Conservation (phyloP, 1,139 yeast species). For the Kodamaea suecica region DNA sequence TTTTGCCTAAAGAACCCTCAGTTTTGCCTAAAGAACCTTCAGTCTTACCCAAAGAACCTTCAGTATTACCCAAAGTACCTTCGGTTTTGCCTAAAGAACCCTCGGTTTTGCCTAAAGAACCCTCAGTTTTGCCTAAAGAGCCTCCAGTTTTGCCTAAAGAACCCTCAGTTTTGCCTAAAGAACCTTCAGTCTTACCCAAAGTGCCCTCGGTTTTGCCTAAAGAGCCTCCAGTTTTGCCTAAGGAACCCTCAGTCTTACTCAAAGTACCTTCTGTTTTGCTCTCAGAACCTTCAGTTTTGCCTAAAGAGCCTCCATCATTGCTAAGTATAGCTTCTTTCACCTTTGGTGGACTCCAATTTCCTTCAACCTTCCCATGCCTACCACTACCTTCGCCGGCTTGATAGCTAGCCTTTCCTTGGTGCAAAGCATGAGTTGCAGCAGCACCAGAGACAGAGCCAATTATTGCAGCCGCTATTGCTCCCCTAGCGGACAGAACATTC, state of each 20-base stretch:
- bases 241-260: conserved; percentile 2
- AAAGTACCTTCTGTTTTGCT: background rate
- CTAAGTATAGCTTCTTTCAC: background rate
- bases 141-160: conserved; percentile 7
- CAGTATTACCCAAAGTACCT: background rate
- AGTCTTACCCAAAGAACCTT: conserved; percentile 5
- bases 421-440: background rate
- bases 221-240: background rate
- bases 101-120: background rate
- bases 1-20: background rate
- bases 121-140: background rate
- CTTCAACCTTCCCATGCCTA: background rate
- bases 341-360: conserved; percentile 9
- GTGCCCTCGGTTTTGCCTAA: background rate
- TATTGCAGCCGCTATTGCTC: background rate
- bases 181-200: background rate
- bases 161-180: conserved; percentile 10
- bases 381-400: background rate
- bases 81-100: background rate
- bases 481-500: background rate
- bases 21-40: background rate
- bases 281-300: background rate
- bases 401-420: background rate
- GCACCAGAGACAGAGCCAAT: conserved; percentile 1
- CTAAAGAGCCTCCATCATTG: background rate